phyloP scores from a whole-genome alignment of 768 basidiomycete genomes.

The Clitopilus passeckerianus region DNA sequence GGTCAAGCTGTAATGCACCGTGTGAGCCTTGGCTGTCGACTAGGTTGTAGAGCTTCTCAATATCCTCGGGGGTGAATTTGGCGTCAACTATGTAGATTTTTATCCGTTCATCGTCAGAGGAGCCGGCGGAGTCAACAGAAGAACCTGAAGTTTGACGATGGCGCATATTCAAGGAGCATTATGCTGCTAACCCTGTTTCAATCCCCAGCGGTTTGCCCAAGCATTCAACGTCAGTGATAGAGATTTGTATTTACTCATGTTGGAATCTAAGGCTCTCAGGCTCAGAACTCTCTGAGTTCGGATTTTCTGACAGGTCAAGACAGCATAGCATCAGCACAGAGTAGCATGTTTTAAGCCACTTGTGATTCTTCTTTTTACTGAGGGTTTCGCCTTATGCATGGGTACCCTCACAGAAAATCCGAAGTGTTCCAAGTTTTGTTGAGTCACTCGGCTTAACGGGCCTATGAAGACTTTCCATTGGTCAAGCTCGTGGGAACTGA shows the following conservation, averaged over 20 bases:
- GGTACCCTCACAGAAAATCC: neutral
- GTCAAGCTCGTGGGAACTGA: neutral
- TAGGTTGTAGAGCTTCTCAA: conserved; percentile 29
- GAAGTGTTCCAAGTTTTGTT: neutral
- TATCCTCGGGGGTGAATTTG: conserved; percentile 24
- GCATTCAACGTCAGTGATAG: neutral
- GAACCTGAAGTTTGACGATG: neutral
- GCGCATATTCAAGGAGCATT: neutral
- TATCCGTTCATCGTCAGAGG: conserved; percentile 3
- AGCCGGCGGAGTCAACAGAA: neutral
- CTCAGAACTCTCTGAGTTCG: neutral
- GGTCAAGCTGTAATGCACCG: conserved; percentile 18
- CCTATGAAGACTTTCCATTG: neutral
- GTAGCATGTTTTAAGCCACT: neutral
- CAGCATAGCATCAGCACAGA: neutral
- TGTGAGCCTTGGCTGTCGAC: conserved; percentile 20
- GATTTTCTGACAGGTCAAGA: neutral
- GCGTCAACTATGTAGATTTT: conserved; percentile 26
- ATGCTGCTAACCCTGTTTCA: neutral
- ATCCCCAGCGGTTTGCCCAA: neutral
- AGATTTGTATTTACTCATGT: neutral
- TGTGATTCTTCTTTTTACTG: neutral
- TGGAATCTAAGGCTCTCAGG: neutral
- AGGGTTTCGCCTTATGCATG: neutral
- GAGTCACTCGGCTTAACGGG: neutral